Evolutionary conservation across 208 protist genomes (phyloP), one percentile per base, ranked within the genome.

Genomic region (Trypanosoma avium): DNA sequence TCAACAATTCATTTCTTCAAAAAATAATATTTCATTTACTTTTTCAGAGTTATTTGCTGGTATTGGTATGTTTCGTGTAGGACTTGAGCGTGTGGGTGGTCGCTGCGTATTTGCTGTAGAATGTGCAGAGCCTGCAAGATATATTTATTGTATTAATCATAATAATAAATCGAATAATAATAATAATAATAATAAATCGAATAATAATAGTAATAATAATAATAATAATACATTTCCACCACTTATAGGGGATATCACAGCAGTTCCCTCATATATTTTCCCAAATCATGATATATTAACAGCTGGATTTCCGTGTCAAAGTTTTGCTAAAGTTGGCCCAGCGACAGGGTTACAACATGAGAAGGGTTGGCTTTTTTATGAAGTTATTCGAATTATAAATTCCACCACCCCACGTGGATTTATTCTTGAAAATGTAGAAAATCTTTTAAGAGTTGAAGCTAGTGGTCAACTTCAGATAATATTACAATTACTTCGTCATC

Each of bases 21-120:
- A n/a, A n/a, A n/a, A n/a, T n/a, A n/a, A n/a, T n/a, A n/a, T n/a
- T n/a, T n/a, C n/a, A n/a, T 93, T 92, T 73, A 87, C 75, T 8
- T 93, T 92, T 45, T 78, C 75, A 1, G 90, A 96, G 77, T 62
- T 96, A n/a, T 96, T 96, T 64, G 79, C 82, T n/a, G 90, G 88
- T 17, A 92, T 96, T 48, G 90, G 87, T 35, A 90, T 92, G 81
- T 94, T 96, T 42, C 77, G 86, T 30, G 35, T 81, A 4, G 90
- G 71, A 2, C 61, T 96, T n/a, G 77, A 88, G 67, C 48, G 65
- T 0, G 71, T 82, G 1, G 85, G 86, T 5, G 83, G 82, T 3
- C 59, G 24, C 27, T 77, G 84, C 21, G 66, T 79, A 12, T 92
- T 94, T 53, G 84, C 85, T 1, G 82, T 88, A 6, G 85, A 93